Evolutionary conservation across 1,284 basidiomycete species (phyloP), one percentile per base, ranked within the genome.

Genomic region (Calocybe gambosa): DNA sequence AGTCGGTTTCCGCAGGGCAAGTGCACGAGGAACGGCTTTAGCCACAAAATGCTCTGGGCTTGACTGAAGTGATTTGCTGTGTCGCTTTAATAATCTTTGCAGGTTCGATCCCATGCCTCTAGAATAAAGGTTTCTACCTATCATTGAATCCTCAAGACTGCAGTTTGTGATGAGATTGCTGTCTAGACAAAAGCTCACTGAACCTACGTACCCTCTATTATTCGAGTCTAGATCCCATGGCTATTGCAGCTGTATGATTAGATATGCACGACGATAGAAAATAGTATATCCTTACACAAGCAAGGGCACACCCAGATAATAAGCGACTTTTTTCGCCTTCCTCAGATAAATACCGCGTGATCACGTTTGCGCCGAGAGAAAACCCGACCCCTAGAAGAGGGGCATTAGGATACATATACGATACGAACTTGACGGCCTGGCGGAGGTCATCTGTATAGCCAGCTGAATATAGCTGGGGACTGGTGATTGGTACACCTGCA

Each of bases 291-390:
- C 82, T 62, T 65, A 89, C 87, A 65, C 89, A 91, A 55, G 79
- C 93, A 21, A 98, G 69, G 16, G 82, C 82, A 62, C 87, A 83
- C 20, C 79, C 93, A 0, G 85, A 80, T 39, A 71, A 72, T 15
- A 99, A 67, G n/a, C 91, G 80, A 50, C 84, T 87, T 7, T 70
- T 59, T n/a, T 77, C 74, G 7, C 88, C 88, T 60, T 94, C 87
- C 64, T 96, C 85, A 5, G 89, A 93, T 41, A 95, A 70, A 65
- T 96, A 97, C 52, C 91, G 80, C n/a, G 90, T 86, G 52, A 99
- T 68, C 35, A 98, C 85, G 58, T 92, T 91, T 31, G 93, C 91
- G 42, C 95, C 96, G 39, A 99, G 79, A 2, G 92, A 96, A 69
- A 97, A 99, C 5, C 93, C 93, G 21, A 96, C 68, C 9, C 90